Base-by-base conservation (phyloP, 371 early-diverging fungal genomes). In the Mucor mucedo region DNA sequence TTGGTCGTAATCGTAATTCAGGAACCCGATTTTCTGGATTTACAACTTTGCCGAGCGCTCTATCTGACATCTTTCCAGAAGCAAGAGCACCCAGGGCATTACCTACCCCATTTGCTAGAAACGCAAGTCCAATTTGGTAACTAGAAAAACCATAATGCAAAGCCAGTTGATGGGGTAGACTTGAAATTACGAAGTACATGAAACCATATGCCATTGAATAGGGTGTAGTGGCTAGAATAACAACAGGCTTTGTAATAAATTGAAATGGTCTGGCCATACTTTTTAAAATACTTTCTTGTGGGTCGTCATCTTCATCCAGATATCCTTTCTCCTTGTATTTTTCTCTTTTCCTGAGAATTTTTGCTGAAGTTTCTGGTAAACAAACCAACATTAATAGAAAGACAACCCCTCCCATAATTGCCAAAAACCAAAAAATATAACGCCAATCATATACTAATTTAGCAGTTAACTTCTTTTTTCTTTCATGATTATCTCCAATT, bases 401-500 rank as follows among this genome's bases (percentile, higher is more conserved):
- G 28, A 86, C 75, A 1, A 85, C 11, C 3, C 75, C 83, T 30
- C 89, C 85, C 71, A 87, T 72, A 16, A 73, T 79, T 1, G 88
- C 70, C 61, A 90, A 70, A 41, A 83, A 66, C 83, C 87, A 89
- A 65, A 90, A 90, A 33, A 87, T 87, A 63, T 77, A 82, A 10
- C 84, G 71, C 92, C 92, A 92, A 10, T 84, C 83, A 4, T 84
- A 65, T 29, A 75, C 82, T 68, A 81, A 7, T 33, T n/a, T n/a
- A 49, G 10, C 3, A 1, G 30, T 27, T 16, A 9, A 27, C 28
- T 3, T 30, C 27, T 9, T 50, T 50, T 7, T 10, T 21, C 21
- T 21, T 38, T 56, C 49, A 32, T 28, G 3, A 21, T 52, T 9
- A 35, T 41, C n/a, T 73, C 69, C 10, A 86, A 72, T 30, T 76